Evolutionary conservation across 2,329 filamentous ascomycete genomes (phyloP), one percentile per base, ranked within the genome.

Genomic region (Cryphonectria carpinicola): DNA sequence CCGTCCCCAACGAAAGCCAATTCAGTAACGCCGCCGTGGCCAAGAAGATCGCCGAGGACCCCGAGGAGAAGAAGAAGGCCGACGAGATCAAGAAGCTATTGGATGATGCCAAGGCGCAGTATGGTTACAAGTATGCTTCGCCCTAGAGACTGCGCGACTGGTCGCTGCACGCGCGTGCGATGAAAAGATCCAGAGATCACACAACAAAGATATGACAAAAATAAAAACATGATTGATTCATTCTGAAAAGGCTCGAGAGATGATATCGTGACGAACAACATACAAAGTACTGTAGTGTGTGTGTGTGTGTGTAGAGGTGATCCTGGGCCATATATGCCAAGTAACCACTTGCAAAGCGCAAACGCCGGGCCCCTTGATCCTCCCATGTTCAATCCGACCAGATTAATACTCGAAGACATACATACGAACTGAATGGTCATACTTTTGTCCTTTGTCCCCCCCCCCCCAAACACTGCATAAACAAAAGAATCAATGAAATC

Each of bases 1-100:
- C 88, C 76, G 84, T 93, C 11, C 92, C 92, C 0, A 80, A 81
- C 22, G 80, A 80, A 72, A 79, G 78, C 52, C 56, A 72, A 0
- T 75, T 85, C 19, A 69, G 37, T 7, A 88, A 89, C 74, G 80
- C 76, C 0, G 71, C 75, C 2, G 79, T 85, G 67, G 70, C 78
- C 73, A 77, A 82, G 77, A 79, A 79, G 37, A 66, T 86, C 58
- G 69, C 72, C 70, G 80, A 83, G 76, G 79, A 83, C 3, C 83
- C 87, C 49, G 78, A 81, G 32, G 85, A 82, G 72, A 83, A 80
- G 75, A 79, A 84, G 78, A 81, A 82, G 76, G 81, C 85, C 72
- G 79, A 82, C 66, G 80, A 81, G 76, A 61, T 71, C 22, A 77
- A 72, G 74, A 77, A 76, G 70, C 71, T 82, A 11, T 71, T 85